phyloP scores from a whole-genome alignment of 352 stramenopile genomes.

The Phytopythium boreale region DNA sequence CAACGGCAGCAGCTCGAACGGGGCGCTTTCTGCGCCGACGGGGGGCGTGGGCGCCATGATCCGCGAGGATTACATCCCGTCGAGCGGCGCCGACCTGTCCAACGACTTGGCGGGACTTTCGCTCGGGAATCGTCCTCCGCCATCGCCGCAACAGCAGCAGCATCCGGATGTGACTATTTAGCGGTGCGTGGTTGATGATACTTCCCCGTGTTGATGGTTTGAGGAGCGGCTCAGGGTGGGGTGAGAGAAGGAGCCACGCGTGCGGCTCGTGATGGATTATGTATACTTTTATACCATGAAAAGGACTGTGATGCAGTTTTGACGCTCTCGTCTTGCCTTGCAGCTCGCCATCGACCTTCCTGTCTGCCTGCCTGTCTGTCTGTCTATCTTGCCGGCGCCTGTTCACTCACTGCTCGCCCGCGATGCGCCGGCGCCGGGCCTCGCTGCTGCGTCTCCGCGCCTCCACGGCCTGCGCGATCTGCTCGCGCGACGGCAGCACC shows the following conservation, averaged over 20 bases:
- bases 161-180: constrained; percentile 44
- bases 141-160: background rate
- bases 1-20: background rate
- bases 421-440: constrained; percentile 6
- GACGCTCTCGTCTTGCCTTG: background rate
- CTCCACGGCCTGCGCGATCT: constrained; percentile 32
- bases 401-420: background rate
- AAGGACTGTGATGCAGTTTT: background rate
- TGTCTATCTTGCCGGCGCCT: background rate
- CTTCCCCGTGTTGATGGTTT: background rate
- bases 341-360: background rate
- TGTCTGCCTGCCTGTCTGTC: background rate
- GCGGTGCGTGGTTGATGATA: background rate
- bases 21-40: background rate
- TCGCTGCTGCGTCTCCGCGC: constrained; percentile 10
- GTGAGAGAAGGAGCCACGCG: background rate
- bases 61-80: constrained; percentile 76
- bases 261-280: background rate
- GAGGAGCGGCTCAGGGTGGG: background rate
- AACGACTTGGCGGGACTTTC: constrained; percentile 55
- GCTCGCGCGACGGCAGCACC: constrained; percentile 63
- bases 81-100: constrained; percentile 38
- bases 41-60: constrained; percentile 33
- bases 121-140: constrained; percentile 22
- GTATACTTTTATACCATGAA: constrained; percentile 2